phyloP scores from a whole-genome alignment of 2,329 filamentous ascomycete genomes.

The Penicillium aurantiogriseum region DNA sequence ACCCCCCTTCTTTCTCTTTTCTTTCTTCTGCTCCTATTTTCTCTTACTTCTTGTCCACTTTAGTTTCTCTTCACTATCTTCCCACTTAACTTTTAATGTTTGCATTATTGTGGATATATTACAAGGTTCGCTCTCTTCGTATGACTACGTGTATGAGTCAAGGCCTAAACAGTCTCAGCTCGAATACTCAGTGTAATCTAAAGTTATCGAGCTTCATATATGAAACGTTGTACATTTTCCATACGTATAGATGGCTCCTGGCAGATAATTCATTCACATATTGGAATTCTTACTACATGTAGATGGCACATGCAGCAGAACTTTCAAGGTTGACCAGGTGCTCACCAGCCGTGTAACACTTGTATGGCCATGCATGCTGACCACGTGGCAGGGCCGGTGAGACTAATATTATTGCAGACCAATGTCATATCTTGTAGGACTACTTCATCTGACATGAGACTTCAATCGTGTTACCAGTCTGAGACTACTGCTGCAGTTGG shows the following conservation, averaged over 20 bases:
- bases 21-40: background rate
- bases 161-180: background rate
- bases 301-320: background rate
- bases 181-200: background rate
- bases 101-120: background rate
- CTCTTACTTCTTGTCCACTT: slow-evolving; percentile 1
- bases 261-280: background rate
- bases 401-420: background rate
- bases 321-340: background rate
- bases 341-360: background rate
- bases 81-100: background rate
- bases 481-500: background rate
- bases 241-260: background rate
- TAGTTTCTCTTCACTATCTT: background rate
- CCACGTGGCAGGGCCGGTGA: background rate
- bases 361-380: background rate
- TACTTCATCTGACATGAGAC: background rate
- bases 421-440: background rate
- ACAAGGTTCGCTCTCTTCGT: background rate
- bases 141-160: background rate
- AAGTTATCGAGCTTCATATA: background rate
- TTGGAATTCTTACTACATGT: background rate
- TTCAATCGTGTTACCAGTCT: background rate
- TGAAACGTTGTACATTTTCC: too few species aligned
- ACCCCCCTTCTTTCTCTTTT: slow-evolving; percentile 9